Evolutionary conservation across 805 yeast genomes (phyloP).

Genomic region (Ogataea neopini): DNA sequence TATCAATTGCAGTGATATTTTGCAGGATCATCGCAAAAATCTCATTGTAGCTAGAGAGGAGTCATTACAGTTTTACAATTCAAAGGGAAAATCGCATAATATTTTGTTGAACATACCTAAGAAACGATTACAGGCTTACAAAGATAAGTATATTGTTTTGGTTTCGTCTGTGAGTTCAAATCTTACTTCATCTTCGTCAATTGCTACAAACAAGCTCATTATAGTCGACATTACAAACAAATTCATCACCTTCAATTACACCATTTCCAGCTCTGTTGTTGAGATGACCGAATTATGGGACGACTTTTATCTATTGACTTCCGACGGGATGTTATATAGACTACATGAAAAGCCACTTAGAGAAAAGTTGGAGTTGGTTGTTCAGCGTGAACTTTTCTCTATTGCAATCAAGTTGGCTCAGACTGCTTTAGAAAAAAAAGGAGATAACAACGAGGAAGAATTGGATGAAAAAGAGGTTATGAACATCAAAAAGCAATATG

Average conservation of each 20-base stretch:
- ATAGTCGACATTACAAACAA: constrained; percentile 72
- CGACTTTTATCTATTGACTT: constrained; percentile 59
- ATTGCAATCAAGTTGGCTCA: constrained; percentile 72
- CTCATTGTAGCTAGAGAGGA: constrained; percentile 67
- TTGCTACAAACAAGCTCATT: constrained; percentile 53
- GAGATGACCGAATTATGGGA: constrained; percentile 59
- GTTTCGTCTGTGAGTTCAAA: constrained; percentile 49
- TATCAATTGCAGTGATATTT: constrained; percentile 46
- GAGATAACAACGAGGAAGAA: constrained; percentile 20
- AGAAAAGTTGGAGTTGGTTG: constrained; percentile 68
- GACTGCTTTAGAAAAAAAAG: constrained; percentile 25
- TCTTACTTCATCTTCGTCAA: constrained; percentile 26
- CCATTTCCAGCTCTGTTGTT: constrained; percentile 64
- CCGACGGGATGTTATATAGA: constrained; percentile 74
- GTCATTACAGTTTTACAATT: constrained; percentile 63
- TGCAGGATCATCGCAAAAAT: constrained; percentile 25
- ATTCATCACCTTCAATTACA: constrained; percentile 65
- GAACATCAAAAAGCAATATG: constrained; percentile 58
- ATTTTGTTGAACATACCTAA: constrained; percentile 60
- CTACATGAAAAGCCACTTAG: constrained; percentile 64
- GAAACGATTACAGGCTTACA: constrained; percentile 46
- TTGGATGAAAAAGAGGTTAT: constrained; percentile 35
- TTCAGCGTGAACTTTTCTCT: constrained; percentile 68
- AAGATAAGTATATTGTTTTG: constrained; percentile 54
- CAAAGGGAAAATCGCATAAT: constrained; percentile 52